These are phyloP conservation scores for Cordyceps cicadae DNA, from an alignment of 2,329 filamentous ascomycete species.

Conservation along the genomic window DNA sequence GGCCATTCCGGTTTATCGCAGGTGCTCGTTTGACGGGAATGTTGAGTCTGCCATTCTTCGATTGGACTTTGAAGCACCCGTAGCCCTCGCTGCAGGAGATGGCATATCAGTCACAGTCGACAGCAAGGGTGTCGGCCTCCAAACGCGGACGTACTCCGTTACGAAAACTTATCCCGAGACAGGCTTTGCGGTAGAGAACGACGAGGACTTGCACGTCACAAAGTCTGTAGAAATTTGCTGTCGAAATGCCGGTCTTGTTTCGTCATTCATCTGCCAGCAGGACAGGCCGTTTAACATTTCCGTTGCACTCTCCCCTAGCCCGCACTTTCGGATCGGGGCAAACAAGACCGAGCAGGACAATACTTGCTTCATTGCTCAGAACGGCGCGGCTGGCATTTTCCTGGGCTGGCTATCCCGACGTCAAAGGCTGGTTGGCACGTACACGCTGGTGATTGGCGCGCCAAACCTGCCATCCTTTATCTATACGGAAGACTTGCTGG, in stretches of 20 bases:
- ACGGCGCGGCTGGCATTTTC: not conserved
- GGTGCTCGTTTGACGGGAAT: too few species aligned
- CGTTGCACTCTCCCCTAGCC: not conserved
- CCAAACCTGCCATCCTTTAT: not conserved
- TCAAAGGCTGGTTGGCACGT: not conserved
- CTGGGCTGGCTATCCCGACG: not conserved
- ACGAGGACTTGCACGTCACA: not conserved
- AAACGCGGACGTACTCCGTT: not conserved
- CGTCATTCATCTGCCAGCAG: not conserved
- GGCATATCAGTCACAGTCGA: not conserved
- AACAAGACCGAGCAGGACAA: not conserved
- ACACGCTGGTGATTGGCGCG: not conserved
- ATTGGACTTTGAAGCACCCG: not conserved
- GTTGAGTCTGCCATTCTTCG: not conserved
- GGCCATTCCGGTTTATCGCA: not conserved
- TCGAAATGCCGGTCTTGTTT: not conserved
- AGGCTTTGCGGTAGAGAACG: not conserved
- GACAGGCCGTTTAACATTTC: not conserved
- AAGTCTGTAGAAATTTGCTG: constrained; percentile 1
- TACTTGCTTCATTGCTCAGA: not conserved
- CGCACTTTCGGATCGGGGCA: not conserved
- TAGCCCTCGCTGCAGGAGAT: not conserved
- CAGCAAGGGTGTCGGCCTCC: not conserved
- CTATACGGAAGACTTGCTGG: not conserved
- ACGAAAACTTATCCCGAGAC: not conserved